Evolutionary conservation across 2,329 filamentous ascomycete genomes (phyloP).

Genomic region (Botrytis elliptica): DNA sequence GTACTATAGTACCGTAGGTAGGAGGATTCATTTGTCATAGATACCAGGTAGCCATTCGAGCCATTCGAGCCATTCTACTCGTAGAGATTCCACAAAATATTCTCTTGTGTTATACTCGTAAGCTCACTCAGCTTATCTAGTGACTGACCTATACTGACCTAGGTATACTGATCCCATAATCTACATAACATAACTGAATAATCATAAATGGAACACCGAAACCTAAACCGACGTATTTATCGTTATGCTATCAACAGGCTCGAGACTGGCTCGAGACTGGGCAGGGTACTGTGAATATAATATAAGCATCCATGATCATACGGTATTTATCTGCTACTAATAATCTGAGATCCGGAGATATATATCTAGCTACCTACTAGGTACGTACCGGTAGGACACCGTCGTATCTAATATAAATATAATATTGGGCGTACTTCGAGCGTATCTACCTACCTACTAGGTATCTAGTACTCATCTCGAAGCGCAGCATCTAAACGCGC

Average conservation of each 20-base stretch:
- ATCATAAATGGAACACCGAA: too few relatives aligned
- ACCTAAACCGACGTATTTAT: too few relatives aligned
- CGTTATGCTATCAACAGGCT: too few relatives aligned
- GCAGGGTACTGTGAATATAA: neutral
- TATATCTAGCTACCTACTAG: neutral
- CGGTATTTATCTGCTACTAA: neutral
- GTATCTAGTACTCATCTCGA: neutral
- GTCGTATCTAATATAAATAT: neutral
- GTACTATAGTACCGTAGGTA: too few relatives aligned
- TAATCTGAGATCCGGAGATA: neutral
- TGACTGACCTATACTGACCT: too few relatives aligned
- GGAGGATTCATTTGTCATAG: neutral
- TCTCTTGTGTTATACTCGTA: too few relatives aligned
- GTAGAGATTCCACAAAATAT: neutral
- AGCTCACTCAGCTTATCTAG: conserved; percentile 5
- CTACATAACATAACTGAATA: too few relatives aligned
- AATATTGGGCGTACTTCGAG: neutral
- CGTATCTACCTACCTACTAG: neutral
- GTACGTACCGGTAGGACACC: neutral
- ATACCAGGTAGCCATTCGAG: too few relatives aligned
- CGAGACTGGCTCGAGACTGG: too few relatives aligned
- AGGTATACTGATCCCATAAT: too few relatives aligned
- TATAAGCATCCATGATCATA: neutral
- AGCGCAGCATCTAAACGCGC: neutral
- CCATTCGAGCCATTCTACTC: too few relatives aligned